Evolutionary conservation across 179 eudicot species (phyloP), one percentile per base, ranked within the genome.

Genomic region (Amaranthus tricolor): DNA sequence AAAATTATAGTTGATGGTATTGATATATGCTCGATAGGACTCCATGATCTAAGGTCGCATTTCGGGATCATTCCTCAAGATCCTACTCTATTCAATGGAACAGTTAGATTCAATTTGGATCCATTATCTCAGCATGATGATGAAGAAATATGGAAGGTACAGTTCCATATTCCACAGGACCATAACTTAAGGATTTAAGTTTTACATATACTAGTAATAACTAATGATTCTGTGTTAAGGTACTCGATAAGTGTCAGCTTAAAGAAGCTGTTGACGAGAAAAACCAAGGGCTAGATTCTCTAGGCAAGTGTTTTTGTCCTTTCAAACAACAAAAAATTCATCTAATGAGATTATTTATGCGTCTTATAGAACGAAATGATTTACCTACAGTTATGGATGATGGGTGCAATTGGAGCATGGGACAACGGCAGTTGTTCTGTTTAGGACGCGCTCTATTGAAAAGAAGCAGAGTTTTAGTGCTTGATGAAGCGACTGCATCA

Each of bases 341-440:
- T 31, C 40, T 31, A 31, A 31, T 31, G 40, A 31, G 40, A 31
- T 1, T 31, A 31, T 1, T 31, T 31, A 31, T 31, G 40, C 40
- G 40, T 31, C 40, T 31, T 31, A 31, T 31, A 2, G 40, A 31
- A 31, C 40, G 2, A 63, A 63, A 8, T 10, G 19, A 7, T 15
- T 48, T n/a, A 74, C 7, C 53, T 66, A 68, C 85, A 90, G 96
- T 92, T 72, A 77, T 78, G 58, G 91, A 92, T 62, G 93, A 92
- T 73, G 97, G 97, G 73, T 84, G 85, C 24, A 92, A 90, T 62
- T 90, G 97, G 97, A 92, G 97, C 86, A 86, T 90, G 93, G 97
- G 97, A 59, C 97, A 92, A 74, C 74, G 93, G 13, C 97, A 92
- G 50, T 54, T 92, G 71, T 92, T 92, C 52, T 92, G 95, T 66